Percentiles rank a stretch among this genome's conserved stretches.
Evolutionary conservation across 2,329 filamentous ascomycete genomes (phyloP).

Genomic region (Camillea tinctor): DNA sequence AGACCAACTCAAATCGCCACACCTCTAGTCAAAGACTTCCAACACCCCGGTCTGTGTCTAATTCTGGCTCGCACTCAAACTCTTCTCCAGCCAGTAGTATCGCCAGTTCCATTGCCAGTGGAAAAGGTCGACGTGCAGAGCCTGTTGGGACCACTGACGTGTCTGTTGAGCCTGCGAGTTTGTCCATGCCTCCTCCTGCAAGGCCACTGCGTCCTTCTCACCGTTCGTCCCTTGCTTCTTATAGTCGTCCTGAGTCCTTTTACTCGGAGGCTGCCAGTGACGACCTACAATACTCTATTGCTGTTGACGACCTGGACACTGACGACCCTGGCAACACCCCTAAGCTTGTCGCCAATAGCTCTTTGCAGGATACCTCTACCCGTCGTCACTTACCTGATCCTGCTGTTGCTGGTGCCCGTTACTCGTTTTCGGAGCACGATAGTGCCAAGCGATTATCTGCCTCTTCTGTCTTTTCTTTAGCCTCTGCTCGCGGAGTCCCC

Average conservation of each 20-base stretch:
- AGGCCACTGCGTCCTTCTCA: conserved; percentile 41
- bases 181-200: conserved; percentile 61
- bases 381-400: conserved; percentile 46
- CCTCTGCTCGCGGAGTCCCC: conserved; percentile 55
- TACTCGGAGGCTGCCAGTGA: conserved; percentile 42
- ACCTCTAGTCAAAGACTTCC: conserved; percentile 20
- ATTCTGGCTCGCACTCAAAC: conserved; percentile 43
- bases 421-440: conserved; percentile 49
- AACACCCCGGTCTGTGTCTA: conserved; percentile 22
- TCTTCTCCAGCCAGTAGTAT: conserved; percentile 30
- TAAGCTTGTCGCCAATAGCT: conserved; percentile 38
- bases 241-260: conserved; percentile 44
- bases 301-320: conserved; percentile 41
- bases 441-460: conserved; percentile 64
- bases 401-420: conserved; percentile 40
- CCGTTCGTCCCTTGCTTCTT: conserved; percentile 40
- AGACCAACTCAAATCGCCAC: conserved; percentile 17
- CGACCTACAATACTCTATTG: conserved; percentile 30
- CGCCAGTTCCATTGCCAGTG: conserved; percentile 37
- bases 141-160: conserved; percentile 54
- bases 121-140: conserved; percentile 60
- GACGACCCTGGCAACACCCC: conserved; percentile 51
- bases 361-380: conserved; percentile 24
- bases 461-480: conserved; percentile 70
- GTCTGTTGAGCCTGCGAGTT: conserved; percentile 58